phyloP scores from a whole-genome alignment of 345 rosid genomes.

The Eucalyptus sp. region DNA sequence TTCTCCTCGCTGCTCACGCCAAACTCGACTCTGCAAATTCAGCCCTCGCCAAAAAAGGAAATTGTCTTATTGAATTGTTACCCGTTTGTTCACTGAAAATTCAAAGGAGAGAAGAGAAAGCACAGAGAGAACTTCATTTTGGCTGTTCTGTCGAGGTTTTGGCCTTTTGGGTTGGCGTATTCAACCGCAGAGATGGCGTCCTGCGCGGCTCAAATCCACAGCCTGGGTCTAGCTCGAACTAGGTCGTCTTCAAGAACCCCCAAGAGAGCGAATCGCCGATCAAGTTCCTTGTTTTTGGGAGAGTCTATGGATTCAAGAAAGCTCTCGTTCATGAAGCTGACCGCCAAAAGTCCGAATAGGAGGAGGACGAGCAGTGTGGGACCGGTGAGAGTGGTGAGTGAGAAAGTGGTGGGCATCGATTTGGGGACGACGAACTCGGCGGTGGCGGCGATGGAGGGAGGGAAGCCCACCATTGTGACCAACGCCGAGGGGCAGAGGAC shows the following conservation, averaged over 20 bases:
- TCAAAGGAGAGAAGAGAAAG: not conserved
- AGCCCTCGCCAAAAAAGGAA: not conserved
- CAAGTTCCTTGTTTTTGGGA: not conserved
- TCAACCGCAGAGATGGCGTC: not conserved
- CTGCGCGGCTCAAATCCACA: not conserved
- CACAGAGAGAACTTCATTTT: not conserved
- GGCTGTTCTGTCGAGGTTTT: not conserved
- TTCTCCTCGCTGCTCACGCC: not conserved
- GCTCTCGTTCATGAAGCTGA: slow-evolving; percentile 42
- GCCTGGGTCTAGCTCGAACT: not conserved
- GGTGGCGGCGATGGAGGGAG: slow-evolving; percentile 99
- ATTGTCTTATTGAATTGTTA: accelerated
- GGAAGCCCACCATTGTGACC: slow-evolving; percentile 91
- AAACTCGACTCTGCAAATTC: not conserved
- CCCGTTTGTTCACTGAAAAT: not conserved
- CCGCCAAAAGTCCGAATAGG: slow-evolving; percentile 11
- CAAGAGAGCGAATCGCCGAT: not conserved
- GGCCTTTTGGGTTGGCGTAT: not conserved
- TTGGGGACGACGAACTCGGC: slow-evolving; percentile 97
- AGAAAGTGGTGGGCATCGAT: slow-evolving; percentile 95
- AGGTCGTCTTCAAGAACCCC: not conserved
- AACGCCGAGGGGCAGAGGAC: slow-evolving; percentile 98
- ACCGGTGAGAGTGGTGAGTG: slow-evolving; percentile 58
- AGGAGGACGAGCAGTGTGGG: slow-evolving; percentile 27
- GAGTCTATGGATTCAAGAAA: not conserved